Conservation (phyloP, 495 filamentous ascomycete genomes). For the Talaromyces trachyspermus region DNA sequence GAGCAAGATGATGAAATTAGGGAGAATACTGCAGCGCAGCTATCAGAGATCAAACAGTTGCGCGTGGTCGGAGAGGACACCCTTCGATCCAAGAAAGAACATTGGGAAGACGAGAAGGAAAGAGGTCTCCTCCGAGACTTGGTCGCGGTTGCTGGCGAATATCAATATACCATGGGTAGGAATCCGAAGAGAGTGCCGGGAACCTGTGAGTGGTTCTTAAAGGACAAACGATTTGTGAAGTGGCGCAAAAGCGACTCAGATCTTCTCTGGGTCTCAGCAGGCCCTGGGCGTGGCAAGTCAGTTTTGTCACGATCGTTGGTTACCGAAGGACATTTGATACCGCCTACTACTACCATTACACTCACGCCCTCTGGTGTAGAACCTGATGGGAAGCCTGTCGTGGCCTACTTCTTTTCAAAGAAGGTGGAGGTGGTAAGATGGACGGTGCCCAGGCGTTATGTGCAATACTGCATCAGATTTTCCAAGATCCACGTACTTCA, state of each 20-base stretch:
- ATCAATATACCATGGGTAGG: conserved; percentile 30
- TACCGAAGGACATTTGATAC: no score
- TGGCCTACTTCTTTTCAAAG: conserved; percentile 39
- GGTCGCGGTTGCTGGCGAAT: no score
- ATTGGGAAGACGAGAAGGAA: no score
- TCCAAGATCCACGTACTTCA: conserved; percentile 13
- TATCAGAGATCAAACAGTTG: no score
- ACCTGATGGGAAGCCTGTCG: no score
- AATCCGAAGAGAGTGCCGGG: conserved; percentile 22
- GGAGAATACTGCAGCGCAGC: no score
- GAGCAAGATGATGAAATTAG: no score
- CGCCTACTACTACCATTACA: no score
- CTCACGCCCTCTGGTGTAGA: no score
- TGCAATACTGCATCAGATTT: conserved; percentile 31
- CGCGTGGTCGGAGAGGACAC: no score
- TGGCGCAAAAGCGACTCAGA: conserved; percentile 23
- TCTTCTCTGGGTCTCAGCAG: conserved; percentile 36
- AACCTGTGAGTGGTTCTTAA: conserved; percentile 33
- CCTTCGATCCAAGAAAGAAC: no score
- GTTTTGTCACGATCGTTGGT: conserved; percentile 27
- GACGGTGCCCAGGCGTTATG: conserved; percentile 19
- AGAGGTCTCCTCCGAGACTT: no score
- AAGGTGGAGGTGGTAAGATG: conserved; percentile 16
- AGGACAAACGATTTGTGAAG: conserved; percentile 17
- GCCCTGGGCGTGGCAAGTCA: conserved; percentile 38